Evolutionary conservation across 106 monocot genomes (phyloP), one percentile per base, ranked within the genome.

Genomic region (Phalaenopsis equestris): DNA sequence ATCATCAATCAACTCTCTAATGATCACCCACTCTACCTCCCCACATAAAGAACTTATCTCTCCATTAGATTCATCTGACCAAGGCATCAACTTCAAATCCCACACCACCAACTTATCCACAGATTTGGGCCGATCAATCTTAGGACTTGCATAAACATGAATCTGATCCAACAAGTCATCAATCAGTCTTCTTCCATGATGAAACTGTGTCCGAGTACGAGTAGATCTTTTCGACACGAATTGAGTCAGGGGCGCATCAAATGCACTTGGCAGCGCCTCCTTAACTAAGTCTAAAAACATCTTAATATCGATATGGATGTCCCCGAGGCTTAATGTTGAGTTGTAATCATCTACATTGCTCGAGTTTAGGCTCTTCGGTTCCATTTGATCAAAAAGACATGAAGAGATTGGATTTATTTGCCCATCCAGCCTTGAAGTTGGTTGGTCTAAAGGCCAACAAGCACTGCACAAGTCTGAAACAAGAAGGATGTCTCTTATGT

Each of bases 201-300:
- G 82, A 1, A 80, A 23, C 42, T 23, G 67, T 15, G 77, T 52
- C 1, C 55, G 80, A 45, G 10, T 47, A 1, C 42, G 46, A 41
- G 79, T 14, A 78, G 77, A 67, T 76, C 75, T 89, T 79, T 80
- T 83, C 42, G 64, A 78, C 42, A 65, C 79, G 16, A 82, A 79
- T 6, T 61, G 65, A 16, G 58, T 46, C 67, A n/a, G 81, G 1
- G 45, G 77, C 36, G 43, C 10, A 37, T 73, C 67, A 5, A 88
- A 1, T 18, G 86, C 81, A 21, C 48, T 74, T 1, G 82, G 79
- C 77, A 95, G 67, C 77, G 84, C 86, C 78, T 92, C 92, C 36
- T 90, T 95, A 21, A 86, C 46, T 36, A 95, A 73, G 79, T 92
- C 87, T 79, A 92, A 92, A n/a, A 95, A 61, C 67, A 95, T 75